Evolutionary conservation across 2,329 filamentous ascomycete species (phyloP), one percentile per base, ranked within the genome.

Genomic region (Aspergillus thermomutatus): DNA sequence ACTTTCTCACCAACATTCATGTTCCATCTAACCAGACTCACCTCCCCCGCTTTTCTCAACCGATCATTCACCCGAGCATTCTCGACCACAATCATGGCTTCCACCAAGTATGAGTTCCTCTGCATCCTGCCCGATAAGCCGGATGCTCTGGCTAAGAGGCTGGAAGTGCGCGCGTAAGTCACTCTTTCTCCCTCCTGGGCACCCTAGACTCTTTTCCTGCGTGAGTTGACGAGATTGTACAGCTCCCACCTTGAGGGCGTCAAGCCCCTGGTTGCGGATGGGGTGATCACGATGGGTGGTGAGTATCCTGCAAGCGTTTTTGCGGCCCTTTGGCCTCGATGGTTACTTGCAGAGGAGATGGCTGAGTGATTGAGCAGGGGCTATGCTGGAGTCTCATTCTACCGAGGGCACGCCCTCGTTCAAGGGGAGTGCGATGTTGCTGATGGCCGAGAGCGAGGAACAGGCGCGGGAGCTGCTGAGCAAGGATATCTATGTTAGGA

Each of bases 391-490:
- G 45, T 81, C 84, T 8, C 80, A 88, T 37, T 87, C 89, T 34
- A 79, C 83, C 5, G 83, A 88, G 52, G 83, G 82, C 56, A 74
- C 77, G 4, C 83, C 81, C 21, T 82, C 85, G 46, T 91, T 94
- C 76, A 84, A 85, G 61, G 91, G 91, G 45, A 91, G 87, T 70
- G 84, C 86, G 19, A 77, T 94, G 67, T 79, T 95, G 27, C 78
- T 84, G 41, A 73, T 83, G 28, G 91, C 89, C 7, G 82, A 84
- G 60, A 86, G 82, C 8, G 85, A 82, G 65, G 88, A 92, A 61
- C 88, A 91, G 70, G 84, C 90, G 2, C 71, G 87, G 43, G 82
- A 88, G 64, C 69, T 82, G 52, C 71, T 96, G 49, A 83, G 83
- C 72, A 80, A 83, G 50, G 92, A 96, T 76, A 78, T 92, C 9